A percentile compares a stretch with the other conserved stretches of the same genome.
These are phyloP conservation scores for Saxophila tyrrhenica DNA, from an alignment of 495 filamentous ascomycete species.

Conservation along the genomic window DNA sequence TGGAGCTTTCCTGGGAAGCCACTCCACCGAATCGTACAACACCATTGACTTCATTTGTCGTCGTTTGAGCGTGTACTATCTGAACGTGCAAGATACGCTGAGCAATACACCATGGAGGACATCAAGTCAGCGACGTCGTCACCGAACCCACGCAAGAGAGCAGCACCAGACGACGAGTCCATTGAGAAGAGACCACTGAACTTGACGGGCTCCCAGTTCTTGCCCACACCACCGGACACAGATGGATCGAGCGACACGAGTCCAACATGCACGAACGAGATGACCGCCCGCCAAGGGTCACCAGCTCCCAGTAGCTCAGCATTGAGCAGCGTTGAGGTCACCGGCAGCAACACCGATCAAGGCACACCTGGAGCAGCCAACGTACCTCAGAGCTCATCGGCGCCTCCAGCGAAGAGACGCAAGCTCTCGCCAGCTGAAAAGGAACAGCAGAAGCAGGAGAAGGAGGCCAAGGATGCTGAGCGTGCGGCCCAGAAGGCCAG, in stretches of 20 bases:
- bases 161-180: slow-evolving; percentile 18
- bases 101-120: slow-evolving; percentile 7
- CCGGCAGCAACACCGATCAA: not conserved
- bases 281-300: slow-evolving; percentile 9
- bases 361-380: not conserved
- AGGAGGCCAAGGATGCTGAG: slow-evolving; percentile 40
- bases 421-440: slow-evolving; percentile 34
- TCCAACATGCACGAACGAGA: slow-evolving; percentile 12
- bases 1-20: not conserved
- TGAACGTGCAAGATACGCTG: too few species aligned
- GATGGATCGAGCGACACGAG: slow-evolving; percentile 21
- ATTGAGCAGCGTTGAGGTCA: slow-evolving; percentile 11
- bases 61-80: too few species aligned
- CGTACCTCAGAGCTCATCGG: not conserved
- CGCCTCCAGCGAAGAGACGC: slow-evolving; percentile 27
- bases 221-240: slow-evolving; percentile 46
- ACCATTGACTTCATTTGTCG: too few species aligned
- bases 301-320: slow-evolving; percentile 17
- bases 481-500: slow-evolving; percentile 25
- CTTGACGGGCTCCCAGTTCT: slow-evolving; percentile 70
- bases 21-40: not conserved
- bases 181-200: slow-evolving; percentile 62
- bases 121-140: slow-evolving; percentile 16
- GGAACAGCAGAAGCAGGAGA: slow-evolving; percentile 39
- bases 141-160: slow-evolving; percentile 13